Evolutionary conservation across 805 yeast genomes (phyloP).

Genomic region (Kuraishia hungarica): DNA sequence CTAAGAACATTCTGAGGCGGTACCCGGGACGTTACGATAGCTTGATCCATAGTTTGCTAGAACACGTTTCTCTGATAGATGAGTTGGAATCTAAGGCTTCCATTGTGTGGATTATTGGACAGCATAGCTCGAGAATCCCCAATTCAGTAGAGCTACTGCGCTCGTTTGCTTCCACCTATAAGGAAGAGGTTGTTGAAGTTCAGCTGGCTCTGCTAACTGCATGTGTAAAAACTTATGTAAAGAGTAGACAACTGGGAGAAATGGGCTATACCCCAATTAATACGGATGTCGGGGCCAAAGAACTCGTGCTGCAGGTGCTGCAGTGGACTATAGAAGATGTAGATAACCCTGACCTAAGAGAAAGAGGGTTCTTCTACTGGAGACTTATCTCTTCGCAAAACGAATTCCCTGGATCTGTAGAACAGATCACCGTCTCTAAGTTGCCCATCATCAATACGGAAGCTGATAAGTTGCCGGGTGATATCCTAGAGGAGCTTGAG

Average conservation of each 20-base stretch:
- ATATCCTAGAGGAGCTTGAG: conserved; percentile 71
- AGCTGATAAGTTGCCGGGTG: conserved; percentile 61
- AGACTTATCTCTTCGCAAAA: conserved; percentile 52
- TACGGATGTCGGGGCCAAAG: conserved; percentile 5
- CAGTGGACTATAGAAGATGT: conserved; percentile 65
- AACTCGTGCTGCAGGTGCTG: conserved; percentile 47
- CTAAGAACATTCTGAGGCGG: conserved; percentile 67
- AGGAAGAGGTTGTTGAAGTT: conserved; percentile 63
- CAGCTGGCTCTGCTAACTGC: conserved; percentile 72
- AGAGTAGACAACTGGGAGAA: not conserved
- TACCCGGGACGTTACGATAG: conserved; percentile 54
- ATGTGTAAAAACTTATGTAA: conserved; percentile 55
- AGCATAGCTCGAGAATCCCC: conserved; percentile 43
- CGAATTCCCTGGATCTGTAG: conserved; percentile 29
- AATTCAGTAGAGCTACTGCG: conserved; percentile 32
- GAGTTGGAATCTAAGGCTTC: conserved; percentile 78
- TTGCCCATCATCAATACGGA: conserved; percentile 60
- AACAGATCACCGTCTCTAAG: conserved; percentile 48
- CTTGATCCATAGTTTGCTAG: conserved; percentile 32
- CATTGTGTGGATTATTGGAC: conserved; percentile 78
- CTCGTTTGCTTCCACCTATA: conserved; percentile 35
- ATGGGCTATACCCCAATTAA: conserved; percentile 10
- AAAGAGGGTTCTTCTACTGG: conserved; percentile 83
- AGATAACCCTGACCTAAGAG: conserved; percentile 80
- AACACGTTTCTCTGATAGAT: conserved; percentile 41